phyloP scores from a whole-genome alignment of 1,284 basidiomycete species.

The Ganoderma multipileum region DNA sequence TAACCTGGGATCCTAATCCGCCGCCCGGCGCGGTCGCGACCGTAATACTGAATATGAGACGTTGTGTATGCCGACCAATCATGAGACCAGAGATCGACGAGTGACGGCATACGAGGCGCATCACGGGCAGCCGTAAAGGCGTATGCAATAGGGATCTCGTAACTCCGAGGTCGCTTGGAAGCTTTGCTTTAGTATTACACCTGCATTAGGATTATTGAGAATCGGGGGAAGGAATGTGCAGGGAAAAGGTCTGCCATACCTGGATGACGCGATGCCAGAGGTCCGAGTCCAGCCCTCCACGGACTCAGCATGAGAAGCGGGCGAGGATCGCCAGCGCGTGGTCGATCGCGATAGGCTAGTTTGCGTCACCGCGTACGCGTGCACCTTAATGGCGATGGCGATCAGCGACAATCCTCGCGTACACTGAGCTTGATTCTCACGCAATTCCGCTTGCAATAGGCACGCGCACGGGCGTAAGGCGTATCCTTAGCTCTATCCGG shows the following conservation, averaged over 20 bases:
- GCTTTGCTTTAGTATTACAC: too few species aligned
- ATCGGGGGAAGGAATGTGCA: background rate
- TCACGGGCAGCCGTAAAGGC: too few species aligned
- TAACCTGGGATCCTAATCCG: background rate
- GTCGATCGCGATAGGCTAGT: background rate
- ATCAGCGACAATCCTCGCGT: constrained; percentile 11
- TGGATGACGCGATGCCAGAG: background rate
- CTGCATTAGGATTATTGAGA: too few species aligned
- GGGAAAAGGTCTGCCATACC: background rate
- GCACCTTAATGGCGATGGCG: constrained; percentile 1
- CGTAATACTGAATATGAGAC: too few species aligned
- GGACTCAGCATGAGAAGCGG: background rate
- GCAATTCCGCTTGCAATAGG: background rate
- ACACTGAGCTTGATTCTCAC: background rate
- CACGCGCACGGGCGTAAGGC: background rate
- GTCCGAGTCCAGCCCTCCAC: background rate
- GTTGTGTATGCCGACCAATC: too few species aligned
- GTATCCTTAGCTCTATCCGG: background rate
- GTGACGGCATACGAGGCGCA: too few species aligned
- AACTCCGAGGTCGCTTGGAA: too few species aligned
- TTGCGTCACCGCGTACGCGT: background rate
- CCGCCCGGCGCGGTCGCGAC: too few species aligned
- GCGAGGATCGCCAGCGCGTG: constrained; percentile 1
- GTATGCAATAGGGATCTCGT: too few species aligned
- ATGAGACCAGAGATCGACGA: too few species aligned